These are phyloP conservation scores for Hygrophorus pudorinus DNA, from an alignment of 768 basidiomycete genomes.

Conservation along the genomic window DNA sequence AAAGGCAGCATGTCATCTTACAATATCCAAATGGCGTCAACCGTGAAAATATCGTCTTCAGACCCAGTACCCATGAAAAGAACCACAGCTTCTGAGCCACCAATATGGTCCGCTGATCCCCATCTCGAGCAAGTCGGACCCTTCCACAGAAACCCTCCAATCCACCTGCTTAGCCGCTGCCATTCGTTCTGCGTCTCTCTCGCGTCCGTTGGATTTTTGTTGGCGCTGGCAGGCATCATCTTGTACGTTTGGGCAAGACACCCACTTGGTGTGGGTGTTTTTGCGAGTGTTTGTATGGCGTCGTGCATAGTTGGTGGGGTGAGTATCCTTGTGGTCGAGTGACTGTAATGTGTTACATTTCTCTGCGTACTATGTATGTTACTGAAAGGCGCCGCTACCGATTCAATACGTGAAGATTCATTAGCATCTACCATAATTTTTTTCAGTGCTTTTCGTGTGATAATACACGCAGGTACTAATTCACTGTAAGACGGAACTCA, in stretches of 20 bases:
- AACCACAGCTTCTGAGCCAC: no score
- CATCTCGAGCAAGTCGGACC: constrained; percentile 43
- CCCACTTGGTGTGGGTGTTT: constrained; percentile 33
- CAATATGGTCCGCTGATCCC: constrained; percentile 22
- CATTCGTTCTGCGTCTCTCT: constrained; percentile 40
- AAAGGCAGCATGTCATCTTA: constrained; percentile 18
- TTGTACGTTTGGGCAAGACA: constrained; percentile 43
- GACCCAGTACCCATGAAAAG: no score
- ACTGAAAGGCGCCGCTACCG: no score
- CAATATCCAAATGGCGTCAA: neutral
- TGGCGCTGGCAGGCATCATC: constrained; percentile 40
- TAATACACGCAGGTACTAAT: no score
- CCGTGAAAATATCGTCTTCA: neutral
- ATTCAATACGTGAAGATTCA: no score
- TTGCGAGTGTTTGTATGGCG: constrained; percentile 29
- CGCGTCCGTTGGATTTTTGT: constrained; percentile 36
- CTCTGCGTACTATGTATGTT: no score
- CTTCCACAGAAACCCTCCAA: constrained; percentile 29
- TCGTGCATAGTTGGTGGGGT: constrained; percentile 19
- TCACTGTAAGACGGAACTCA: no score
- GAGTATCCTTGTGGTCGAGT: constrained; percentile 6
- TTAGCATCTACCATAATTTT: no score
- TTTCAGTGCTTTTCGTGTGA: no score
- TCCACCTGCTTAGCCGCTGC: constrained; percentile 37
- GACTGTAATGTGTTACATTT: no score